Evolutionary conservation across 306 rosid genomes (phyloP).

Genomic region (Vigna unguiculata): DNA sequence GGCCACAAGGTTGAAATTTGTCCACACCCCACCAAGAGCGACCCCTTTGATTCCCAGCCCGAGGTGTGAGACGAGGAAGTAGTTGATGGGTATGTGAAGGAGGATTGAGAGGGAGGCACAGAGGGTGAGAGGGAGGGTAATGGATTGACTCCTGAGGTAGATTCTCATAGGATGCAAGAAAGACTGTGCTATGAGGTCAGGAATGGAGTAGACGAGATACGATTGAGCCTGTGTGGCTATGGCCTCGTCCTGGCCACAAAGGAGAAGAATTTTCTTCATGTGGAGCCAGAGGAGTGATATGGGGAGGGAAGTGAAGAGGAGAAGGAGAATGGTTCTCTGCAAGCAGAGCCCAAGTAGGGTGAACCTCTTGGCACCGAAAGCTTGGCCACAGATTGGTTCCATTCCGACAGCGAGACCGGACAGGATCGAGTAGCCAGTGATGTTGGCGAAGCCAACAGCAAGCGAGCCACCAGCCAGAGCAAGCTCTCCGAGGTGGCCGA

Average conservation of each 20-base stretch:
- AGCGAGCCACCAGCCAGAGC: conserved; percentile 91
- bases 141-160: conserved; percentile 83
- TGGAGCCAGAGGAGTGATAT: conserved; percentile 80
- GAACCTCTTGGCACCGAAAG: conserved; percentile 79
- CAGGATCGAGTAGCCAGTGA: conserved; percentile 91
- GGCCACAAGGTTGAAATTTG: conserved; percentile 74
- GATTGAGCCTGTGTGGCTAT: conserved; percentile 78
- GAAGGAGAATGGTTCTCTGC: conserved; percentile 75
- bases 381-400: conserved; percentile 93
- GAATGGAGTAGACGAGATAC: conserved; percentile 78
- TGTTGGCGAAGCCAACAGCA: conserved; percentile 85
- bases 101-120: conserved; percentile 73
- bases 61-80: conserved; percentile 62
- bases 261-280: conserved; percentile 66
- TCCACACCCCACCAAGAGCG: conserved; percentile 80
- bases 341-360: conserved; percentile 74
- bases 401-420: conserved; percentile 93
- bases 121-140: conserved; percentile 81
- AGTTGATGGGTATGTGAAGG: conserved; percentile 82
- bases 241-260: conserved; percentile 73
- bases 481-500: conserved; percentile 79
- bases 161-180: conserved; percentile 84
- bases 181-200: conserved; percentile 90
- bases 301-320: conserved; percentile 67
- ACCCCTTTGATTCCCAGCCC: conserved; percentile 76